Base-by-base conservation (phyloP, 2,329 filamentous ascomycete species). In the Pyrenochaeta sp. region DNA sequence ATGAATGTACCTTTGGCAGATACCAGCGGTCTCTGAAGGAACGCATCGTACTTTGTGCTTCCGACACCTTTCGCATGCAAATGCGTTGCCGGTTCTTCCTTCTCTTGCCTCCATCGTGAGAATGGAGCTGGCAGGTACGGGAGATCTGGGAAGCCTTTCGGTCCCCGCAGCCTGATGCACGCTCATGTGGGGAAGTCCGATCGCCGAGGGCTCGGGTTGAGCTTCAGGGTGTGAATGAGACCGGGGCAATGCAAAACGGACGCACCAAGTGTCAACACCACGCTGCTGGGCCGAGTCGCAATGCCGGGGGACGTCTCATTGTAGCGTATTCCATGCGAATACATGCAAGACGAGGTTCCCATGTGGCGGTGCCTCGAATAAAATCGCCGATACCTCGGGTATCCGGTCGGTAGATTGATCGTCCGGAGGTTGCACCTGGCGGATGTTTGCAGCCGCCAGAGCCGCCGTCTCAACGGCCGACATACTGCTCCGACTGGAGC, bases 21-120 rank as follows among this genome's bases (percentile, higher is more conserved):
- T 60, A 32, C 58, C 59, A 39, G 68, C 53, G 21, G 65, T 64
- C 14, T 72, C 71, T 11, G 71, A 74, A 33, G 70, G 70, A 33
- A 74, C 71, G 42, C 72, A 75, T 40, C 71, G 61, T 27, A 75
- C 72, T 50, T 75, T 75, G 64, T 75, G 72, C 52, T 73, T 72
- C 37, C 72, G 64, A 51, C 72, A 75, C 29, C 72, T 58, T 49
- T 74, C 72, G 50, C 72, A 75, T 39, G 72, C 72, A 64, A 74
- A 74, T 3, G 72, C 71, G 50, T 75, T 75, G 39, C 72, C 70
- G 53, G 67, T 69, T 55, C 71, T 68, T 29, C 69, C 70, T 56
- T 74, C 71, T 66, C 65, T 71, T 63, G 60, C 61, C 41, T 74
- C 71, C 70, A 74, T 73, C 53, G 64, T 59, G 68, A 61, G 51